A percentile compares a stretch with the other conserved stretches of the same genome.
Conservation (phyloP, 768 basidiomycete genomes). For the Suillus variegatus region DNA sequence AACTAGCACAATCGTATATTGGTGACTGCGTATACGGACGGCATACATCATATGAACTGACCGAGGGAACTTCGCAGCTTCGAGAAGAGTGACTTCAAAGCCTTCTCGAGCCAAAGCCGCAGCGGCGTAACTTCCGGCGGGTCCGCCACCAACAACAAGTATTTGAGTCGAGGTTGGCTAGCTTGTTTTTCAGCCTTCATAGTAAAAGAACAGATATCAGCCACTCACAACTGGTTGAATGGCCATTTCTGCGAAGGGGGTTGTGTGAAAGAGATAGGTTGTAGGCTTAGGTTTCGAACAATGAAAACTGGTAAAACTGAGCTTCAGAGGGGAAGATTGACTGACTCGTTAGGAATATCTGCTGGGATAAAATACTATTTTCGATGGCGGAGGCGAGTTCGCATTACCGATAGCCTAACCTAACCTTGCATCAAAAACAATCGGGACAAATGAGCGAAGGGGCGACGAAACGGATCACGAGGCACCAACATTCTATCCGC, state of each 20-base stretch:
- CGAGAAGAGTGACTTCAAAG: conserved; percentile 51
- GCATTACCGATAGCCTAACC: too few species aligned
- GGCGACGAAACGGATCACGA: too few species aligned
- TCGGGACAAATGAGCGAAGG: too few species aligned
- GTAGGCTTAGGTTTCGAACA: neutral
- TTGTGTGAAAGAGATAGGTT: neutral
- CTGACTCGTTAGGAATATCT: too few species aligned
- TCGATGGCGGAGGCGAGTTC: too few species aligned
- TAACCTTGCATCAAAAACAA: too few species aligned
- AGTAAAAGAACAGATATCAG: neutral
- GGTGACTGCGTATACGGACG: neutral
- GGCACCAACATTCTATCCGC: too few species aligned
- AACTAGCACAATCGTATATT: conserved; percentile 31
- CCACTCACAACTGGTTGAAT: neutral
- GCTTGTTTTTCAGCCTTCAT: neutral
- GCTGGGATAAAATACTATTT: too few species aligned
- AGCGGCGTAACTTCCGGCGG: conserved; percentile 59
- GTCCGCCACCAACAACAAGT: conserved; percentile 43
- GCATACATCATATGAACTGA: conserved; percentile 50
- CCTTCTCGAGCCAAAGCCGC: conserved; percentile 32
- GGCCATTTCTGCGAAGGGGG: neutral
- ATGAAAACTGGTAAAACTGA: too few species aligned
- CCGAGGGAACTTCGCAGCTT: conserved; percentile 57
- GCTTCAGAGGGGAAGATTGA: too few species aligned
- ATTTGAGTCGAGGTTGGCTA: conserved; percentile 12